These are phyloP conservation scores for Thermothelomyces thermophilus DNA, from an alignment of 2,329 filamentous ascomycete genomes.

Conservation along the genomic window DNA sequence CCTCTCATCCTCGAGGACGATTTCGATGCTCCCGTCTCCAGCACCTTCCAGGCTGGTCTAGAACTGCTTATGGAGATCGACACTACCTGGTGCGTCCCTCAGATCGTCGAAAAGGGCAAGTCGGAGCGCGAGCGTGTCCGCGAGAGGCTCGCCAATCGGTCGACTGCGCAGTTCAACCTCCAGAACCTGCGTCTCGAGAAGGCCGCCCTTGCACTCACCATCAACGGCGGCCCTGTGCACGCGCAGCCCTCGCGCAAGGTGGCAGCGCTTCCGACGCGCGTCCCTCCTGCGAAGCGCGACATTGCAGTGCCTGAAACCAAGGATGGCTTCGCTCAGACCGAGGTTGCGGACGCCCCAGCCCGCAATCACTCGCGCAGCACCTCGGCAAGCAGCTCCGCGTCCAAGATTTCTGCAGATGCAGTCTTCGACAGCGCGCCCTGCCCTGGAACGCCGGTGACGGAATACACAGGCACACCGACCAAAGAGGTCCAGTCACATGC, in stretches of 20 bases:
- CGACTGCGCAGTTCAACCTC: not conserved
- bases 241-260: not conserved
- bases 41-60: not conserved
- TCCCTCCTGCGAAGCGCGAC: no score
- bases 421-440: not conserved
- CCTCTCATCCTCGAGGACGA: constrained; percentile 15
- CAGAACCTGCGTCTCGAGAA: constrained; percentile 4
- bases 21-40: constrained; percentile 9
- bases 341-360: not conserved
- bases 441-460: not conserved
- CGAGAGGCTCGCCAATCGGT: not conserved
- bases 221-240: not conserved
- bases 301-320: no score
- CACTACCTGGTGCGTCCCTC: constrained; percentile 6
- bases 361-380: not conserved
- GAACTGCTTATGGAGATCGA: constrained; percentile 3
- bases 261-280: not conserved
- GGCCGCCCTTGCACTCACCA: not conserved
- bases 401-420: not conserved
- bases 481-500: not conserved
- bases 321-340: not conserved
- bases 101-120: constrained; percentile 3
- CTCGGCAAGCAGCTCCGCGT: constrained; percentile 3
- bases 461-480: not conserved
- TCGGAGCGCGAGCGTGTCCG: not conserved